These are phyloP conservation scores for Cylindrotheca closterium DNA, from an alignment of 108 stramenopile genomes.

Conservation along the genomic window DNA sequence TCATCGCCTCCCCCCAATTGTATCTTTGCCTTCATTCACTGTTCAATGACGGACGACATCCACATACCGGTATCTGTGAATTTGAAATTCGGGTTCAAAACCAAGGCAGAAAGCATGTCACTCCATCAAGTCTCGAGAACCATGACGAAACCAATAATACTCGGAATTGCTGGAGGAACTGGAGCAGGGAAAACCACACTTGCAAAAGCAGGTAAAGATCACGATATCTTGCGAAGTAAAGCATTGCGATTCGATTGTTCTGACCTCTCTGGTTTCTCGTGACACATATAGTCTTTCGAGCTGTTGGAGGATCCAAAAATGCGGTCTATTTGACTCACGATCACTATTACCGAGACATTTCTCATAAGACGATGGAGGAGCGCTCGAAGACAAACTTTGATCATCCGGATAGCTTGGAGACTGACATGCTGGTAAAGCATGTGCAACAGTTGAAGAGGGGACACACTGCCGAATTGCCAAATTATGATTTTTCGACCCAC, in stretches of 20 bases:
- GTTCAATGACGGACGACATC: too few species aligned
- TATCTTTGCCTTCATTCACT: too few species aligned
- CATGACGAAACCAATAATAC: conserved; percentile 43
- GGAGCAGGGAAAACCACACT: conserved; percentile 60
- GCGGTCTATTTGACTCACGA: conserved; percentile 77
- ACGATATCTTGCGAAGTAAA: background rate
- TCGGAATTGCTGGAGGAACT: conserved; percentile 82
- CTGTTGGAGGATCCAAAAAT: conserved; percentile 69
- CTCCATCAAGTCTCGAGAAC: background rate
- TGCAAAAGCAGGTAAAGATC: background rate
- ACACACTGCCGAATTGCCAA: conserved; percentile 70
- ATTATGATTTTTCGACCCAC: conserved; percentile 92
- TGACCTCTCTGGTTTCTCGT: conserved; percentile 19
- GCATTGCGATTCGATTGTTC: background rate
- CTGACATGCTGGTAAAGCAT: conserved; percentile 81
- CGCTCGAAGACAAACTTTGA: conserved; percentile 88
- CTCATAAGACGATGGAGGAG: conserved; percentile 75
- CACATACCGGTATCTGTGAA: too few species aligned
- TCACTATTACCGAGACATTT: conserved; percentile 72
- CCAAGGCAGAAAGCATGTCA: too few species aligned
- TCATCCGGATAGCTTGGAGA: conserved; percentile 94
- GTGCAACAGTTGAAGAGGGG: conserved; percentile 70
- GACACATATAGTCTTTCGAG: conserved; percentile 65
- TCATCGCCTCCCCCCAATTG: too few species aligned
- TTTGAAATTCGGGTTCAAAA: too few species aligned